These are phyloP conservation scores for Aristolochia californica DNA, from an alignment of 164 flowering plant genomes.

Conservation along the genomic window DNA sequence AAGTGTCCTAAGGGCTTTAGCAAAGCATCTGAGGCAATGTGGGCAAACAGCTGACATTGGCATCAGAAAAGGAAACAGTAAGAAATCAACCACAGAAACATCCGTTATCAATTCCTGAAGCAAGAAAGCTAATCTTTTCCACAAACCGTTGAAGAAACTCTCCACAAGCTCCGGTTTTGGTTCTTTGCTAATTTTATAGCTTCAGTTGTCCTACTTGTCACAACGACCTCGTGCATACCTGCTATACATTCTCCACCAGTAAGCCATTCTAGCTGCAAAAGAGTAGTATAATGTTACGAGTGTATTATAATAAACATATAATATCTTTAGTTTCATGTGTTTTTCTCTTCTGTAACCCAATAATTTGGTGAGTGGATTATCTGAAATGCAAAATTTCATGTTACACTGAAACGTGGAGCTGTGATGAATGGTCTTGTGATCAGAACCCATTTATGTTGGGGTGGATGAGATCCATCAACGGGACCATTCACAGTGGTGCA, in stretches of 20 bases:
- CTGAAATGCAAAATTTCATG: too few species aligned
- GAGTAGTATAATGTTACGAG: too few species aligned
- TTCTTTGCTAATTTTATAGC: constrained; percentile 57
- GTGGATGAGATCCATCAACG: too few species aligned
- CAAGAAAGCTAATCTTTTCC: neutral
- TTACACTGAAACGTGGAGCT: too few species aligned
- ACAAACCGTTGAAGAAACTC: constrained; percentile 97
- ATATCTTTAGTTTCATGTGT: too few species aligned
- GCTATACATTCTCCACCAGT: constrained; percentile 92
- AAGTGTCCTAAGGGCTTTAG: constrained; percentile 85
- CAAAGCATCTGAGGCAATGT: constrained; percentile 89
- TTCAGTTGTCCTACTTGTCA: constrained; percentile 58
- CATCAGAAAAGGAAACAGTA: neutral
- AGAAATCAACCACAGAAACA: neutral
- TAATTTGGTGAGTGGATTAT: too few species aligned
- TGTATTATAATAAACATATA: too few species aligned
- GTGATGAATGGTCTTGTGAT: too few species aligned
- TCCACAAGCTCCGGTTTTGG: constrained; percentile 85
- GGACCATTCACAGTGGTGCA: too few species aligned
- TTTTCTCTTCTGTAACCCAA: too few species aligned
- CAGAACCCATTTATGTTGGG: too few species aligned
- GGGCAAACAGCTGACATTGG: constrained; percentile 57
- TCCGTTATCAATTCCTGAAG: too few species aligned
- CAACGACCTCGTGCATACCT: constrained; percentile 99
- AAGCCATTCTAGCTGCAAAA: constrained; percentile 84